A percentile compares a stretch with the other conserved stretches of the same genome.
Evolutionary conservation across 2,329 filamentous ascomycete genomes (phyloP).

Genomic region (Aaosphaeria pasadenensis): DNA sequence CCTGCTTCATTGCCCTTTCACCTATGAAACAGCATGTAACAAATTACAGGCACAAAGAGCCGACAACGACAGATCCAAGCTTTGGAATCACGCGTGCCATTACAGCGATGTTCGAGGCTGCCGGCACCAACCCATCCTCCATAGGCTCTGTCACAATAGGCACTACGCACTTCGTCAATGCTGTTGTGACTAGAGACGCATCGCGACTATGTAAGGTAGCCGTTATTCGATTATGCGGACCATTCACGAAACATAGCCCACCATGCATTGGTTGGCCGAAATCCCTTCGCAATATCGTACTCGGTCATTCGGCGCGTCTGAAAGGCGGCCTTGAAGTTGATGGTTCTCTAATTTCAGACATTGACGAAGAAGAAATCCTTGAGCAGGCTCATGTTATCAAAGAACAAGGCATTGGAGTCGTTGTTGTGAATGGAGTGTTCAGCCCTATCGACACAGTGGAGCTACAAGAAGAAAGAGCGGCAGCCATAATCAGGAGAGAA

Average conservation of each 20-base stretch:
- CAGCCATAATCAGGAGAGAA: constrained; percentile 47
- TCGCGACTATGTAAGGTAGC: constrained; percentile 51
- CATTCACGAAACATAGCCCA: constrained; percentile 49
- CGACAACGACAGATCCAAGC: constrained; percentile 36
- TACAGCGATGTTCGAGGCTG: constrained; percentile 33
- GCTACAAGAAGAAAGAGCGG: constrained; percentile 51
- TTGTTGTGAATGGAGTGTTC: constrained; percentile 58
- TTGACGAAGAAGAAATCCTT: constrained; percentile 46
- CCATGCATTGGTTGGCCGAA: constrained; percentile 51
- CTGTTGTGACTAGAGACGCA: constrained; percentile 50
- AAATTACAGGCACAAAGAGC: constrained; percentile 33
- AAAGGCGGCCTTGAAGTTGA: constrained; percentile 52
- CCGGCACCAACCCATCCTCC: constrained; percentile 23
- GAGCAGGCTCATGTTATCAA: constrained; percentile 44
- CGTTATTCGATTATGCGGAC: constrained; percentile 49
- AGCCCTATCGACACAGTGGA: constrained; percentile 56
- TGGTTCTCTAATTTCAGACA: constrained; percentile 43
- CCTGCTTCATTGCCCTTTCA: too few relatives aligned
- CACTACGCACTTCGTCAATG: constrained; percentile 53
- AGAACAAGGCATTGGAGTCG: constrained; percentile 41
- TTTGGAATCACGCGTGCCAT: constrained; percentile 36
- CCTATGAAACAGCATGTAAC: too few relatives aligned
- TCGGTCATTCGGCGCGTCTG: constrained; percentile 44
- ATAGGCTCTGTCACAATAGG: constrained; percentile 50
- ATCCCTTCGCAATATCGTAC: constrained; percentile 44